These are phyloP conservation scores for Biscogniauxia sp. DNA, from an alignment of 2,329 filamentous ascomycete genomes.

Conservation along the genomic window DNA sequence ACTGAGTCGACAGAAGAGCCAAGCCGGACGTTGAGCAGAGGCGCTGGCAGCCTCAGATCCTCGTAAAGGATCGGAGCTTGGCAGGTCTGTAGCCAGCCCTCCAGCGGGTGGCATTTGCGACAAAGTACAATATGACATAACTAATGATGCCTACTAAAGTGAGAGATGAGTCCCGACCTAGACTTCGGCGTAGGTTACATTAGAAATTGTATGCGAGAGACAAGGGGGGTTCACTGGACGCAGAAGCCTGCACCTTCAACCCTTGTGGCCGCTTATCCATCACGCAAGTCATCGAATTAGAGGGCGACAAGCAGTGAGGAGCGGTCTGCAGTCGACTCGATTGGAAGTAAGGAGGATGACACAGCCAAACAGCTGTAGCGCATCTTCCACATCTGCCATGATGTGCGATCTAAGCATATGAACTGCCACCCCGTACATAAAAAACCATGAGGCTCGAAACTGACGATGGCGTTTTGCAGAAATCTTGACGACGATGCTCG, in stretches of 20 bases:
- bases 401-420: not conserved
- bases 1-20: not conserved
- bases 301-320: not conserved
- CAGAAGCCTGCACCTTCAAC: not conserved
- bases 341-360: not conserved
- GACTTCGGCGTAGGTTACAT: not conserved
- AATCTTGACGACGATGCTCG: not conserved
- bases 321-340: not conserved
- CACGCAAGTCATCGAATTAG: not conserved
- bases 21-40: not conserved
- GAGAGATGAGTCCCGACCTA: not conserved
- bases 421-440: not conserved
- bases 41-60: not conserved
- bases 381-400: not conserved
- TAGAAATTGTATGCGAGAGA: not conserved
- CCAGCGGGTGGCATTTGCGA: not conserved
- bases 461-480: not conserved
- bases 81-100: not conserved
- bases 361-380: not conserved
- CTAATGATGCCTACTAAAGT: not conserved
- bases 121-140: not conserved
- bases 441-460: not conserved
- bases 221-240: conserved; percentile 2
- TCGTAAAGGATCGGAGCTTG: not conserved
- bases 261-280: not conserved